These are phyloP conservation scores for Myriosclerotinia curreyana DNA, from an alignment of 2,329 filamentous ascomycete genomes.

Conservation along the genomic window DNA sequence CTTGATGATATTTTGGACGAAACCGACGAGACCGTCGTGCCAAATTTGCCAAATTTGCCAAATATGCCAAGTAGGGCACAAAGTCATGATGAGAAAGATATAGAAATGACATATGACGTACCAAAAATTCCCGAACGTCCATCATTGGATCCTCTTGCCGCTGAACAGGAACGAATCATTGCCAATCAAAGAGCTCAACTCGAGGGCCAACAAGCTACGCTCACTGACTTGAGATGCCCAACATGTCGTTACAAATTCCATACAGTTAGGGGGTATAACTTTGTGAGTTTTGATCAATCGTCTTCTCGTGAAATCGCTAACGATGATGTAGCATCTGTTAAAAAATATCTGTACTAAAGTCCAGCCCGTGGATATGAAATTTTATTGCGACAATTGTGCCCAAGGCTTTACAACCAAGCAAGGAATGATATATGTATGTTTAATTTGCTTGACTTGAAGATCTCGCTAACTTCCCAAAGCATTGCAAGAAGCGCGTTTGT, in stretches of 20 bases:
- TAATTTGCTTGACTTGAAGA: neutral
- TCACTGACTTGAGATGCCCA: conserved; percentile 8
- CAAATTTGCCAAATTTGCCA: conserved; percentile 23
- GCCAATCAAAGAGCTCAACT: conserved; percentile 15
- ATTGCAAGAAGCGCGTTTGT: conserved; percentile 23
- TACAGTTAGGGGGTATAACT: conserved; percentile 18
- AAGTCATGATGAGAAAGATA: conserved; percentile 12
- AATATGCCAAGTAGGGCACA: conserved; percentile 15
- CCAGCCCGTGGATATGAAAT: conserved; percentile 11
- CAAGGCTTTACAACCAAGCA: conserved; percentile 29
- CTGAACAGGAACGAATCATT: conserved; percentile 22
- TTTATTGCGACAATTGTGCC: conserved; percentile 19
- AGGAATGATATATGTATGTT: conserved; percentile 31
- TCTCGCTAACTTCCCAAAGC: conserved; percentile 11
- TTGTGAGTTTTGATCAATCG: conserved; percentile 10
- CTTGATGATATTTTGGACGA: conserved; percentile 35
- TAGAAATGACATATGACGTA: conserved; percentile 19
- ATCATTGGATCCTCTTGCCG: conserved; percentile 19
- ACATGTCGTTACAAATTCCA: conserved; percentile 16
- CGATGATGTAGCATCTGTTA: conserved; percentile 20
- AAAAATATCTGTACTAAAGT: conserved; percentile 25
- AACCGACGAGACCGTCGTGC: conserved; percentile 31
- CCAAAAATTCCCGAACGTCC: neutral
- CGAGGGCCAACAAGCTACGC: neutral
- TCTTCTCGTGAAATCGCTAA: neutral